These are phyloP conservation scores for Asterionellopsis glacialis DNA, from an alignment of 108 stramenopile species.

Conservation along the genomic window DNA sequence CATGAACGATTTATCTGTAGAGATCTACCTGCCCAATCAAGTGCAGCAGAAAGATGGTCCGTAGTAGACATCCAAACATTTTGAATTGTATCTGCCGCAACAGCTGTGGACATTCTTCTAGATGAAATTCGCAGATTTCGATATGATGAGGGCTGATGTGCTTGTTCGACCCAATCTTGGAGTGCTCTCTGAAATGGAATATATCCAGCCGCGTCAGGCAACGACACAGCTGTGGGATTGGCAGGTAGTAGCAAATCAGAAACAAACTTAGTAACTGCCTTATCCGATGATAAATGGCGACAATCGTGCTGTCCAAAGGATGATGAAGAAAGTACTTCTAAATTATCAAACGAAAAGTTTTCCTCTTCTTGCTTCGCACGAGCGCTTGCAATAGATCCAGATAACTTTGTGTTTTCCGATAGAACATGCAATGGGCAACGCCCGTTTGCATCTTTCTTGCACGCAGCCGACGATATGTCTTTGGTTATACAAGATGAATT, in stretches of 20 bases:
- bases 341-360: constrained; percentile 2
- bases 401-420: constrained; percentile 29
- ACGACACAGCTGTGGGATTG: constrained; percentile 26
- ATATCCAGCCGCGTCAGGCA: constrained; percentile 18
- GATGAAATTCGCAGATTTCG: constrained; percentile 7
- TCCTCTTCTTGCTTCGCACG: constrained; percentile 11
- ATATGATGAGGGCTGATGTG: constrained; percentile 3
- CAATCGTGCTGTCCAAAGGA: no score
- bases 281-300: constrained; percentile 2
- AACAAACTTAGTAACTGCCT: constrained; percentile 24
- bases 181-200: constrained; percentile 39
- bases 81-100: constrained; percentile 1
- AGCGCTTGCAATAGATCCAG: constrained; percentile 10
- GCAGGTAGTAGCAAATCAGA: constrained; percentile 22
- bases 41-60: constrained; percentile 9
- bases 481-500: neutral
- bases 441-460: constrained; percentile 23
- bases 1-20: neutral
- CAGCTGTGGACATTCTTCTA: neutral
- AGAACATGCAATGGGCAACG: constrained; percentile 33
- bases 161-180: constrained; percentile 24
- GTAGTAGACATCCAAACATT: neutral
- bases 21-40: constrained; percentile 28
- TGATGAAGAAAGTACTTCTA: neutral
- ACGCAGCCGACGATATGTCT: constrained; percentile 10